Evolutionary conservation across 2,329 filamentous ascomycete species (phyloP).

Genomic region (Chaetomium sp.): DNA sequence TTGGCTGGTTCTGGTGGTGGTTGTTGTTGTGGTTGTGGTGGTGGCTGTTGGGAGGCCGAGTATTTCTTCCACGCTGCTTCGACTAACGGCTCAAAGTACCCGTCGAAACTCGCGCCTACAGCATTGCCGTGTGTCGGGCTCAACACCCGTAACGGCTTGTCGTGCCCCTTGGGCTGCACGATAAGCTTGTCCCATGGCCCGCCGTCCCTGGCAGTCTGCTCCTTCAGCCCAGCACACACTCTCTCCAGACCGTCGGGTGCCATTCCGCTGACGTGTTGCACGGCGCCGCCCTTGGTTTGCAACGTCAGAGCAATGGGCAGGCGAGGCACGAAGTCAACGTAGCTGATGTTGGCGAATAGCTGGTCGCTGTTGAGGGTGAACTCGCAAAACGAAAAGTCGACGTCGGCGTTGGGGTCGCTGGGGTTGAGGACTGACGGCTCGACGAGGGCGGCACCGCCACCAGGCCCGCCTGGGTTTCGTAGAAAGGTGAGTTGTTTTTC

Average conservation of each 20-base stretch:
- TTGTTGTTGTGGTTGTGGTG: not conserved
- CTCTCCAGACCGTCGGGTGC: slow-evolving; percentile 56
- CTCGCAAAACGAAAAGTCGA: slow-evolving; percentile 61
- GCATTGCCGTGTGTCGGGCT: slow-evolving; percentile 49
- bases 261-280: slow-evolving; percentile 61
- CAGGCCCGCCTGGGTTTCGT: slow-evolving; percentile 59
- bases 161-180: slow-evolving; percentile 36
- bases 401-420: slow-evolving; percentile 55
- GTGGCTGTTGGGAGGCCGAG: slow-evolving; percentile 17
- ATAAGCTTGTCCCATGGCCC: slow-evolving; percentile 63
- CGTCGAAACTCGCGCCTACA: slow-evolving; percentile 48
- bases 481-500: slow-evolving; percentile 59
- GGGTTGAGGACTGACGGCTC: slow-evolving; percentile 69
- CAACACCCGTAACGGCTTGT: slow-evolving; percentile 44
- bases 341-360: slow-evolving; percentile 65
- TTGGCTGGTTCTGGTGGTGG: not conserved
- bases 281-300: slow-evolving; percentile 44
- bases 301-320: slow-evolving; percentile 58
- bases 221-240: slow-evolving; percentile 56
- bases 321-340: slow-evolving; percentile 66
- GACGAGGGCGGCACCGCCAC: slow-evolving; percentile 56
- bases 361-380: slow-evolving; percentile 61
- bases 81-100: slow-evolving; percentile 49
- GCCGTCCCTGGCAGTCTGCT: slow-evolving; percentile 59
- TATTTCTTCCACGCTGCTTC: slow-evolving; percentile 48